Percentiles rank a stretch among this genome's conserved stretches.
phyloP scores from a whole-genome alignment of 2,329 filamentous ascomycete genomes.

The Aspergillus pseudotamarii region DNA sequence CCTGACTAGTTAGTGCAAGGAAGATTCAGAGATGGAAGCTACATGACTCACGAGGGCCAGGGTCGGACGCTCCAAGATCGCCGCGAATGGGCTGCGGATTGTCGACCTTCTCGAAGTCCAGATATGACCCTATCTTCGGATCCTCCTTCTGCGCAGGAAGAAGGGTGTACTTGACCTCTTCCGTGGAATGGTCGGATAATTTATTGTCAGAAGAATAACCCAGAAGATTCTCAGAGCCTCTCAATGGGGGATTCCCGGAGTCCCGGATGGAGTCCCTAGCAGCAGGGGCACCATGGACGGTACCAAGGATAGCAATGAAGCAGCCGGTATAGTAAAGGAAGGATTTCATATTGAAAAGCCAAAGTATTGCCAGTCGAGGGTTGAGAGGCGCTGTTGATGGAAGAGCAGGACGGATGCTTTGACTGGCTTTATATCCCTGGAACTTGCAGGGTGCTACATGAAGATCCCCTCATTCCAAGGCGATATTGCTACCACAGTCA shows the following conservation, averaged over 20 bases:
- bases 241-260: conserved; percentile 28
- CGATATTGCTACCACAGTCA: background rate
- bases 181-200: conserved; percentile 38
- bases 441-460: background rate
- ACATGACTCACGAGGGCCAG: conserved; percentile 50
- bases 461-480: background rate
- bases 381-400: background rate
- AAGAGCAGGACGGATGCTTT: background rate
- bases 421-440: background rate
- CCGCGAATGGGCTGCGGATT: conserved; percentile 62
- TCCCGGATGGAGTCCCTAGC: background rate
- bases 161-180: conserved; percentile 44
- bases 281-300: background rate
- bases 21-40: background rate
- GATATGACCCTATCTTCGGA: conserved; percentile 53
- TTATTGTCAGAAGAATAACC: conserved; percentile 45
- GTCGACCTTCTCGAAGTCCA: conserved; percentile 57
- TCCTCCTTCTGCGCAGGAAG: conserved; percentile 56
- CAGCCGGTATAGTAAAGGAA: background rate
- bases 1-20: conserved; percentile 25
- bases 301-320: background rate
- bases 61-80: conserved; percentile 52
- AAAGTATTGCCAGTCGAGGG: background rate
- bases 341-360: background rate
- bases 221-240: conserved; percentile 35